Percentiles rank a stretch among this genome's conserved stretches.
Evolutionary conservation across 75 land plant species (phyloP).

Genomic region (Sequoia sempervirens): DNA sequence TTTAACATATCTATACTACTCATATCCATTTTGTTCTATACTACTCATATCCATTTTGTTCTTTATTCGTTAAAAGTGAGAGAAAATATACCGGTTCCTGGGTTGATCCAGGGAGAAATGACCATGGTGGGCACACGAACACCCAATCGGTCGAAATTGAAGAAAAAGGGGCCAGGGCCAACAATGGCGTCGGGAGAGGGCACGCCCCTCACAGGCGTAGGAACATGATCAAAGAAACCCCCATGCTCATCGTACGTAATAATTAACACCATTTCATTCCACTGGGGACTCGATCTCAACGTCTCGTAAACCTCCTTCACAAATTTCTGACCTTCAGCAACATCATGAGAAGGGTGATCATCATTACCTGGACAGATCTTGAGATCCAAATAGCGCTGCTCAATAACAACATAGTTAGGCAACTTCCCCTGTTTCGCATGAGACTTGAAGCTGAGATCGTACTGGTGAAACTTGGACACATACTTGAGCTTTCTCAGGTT

Average conservation of each 20-base stretch:
- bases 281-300: slow-evolving; percentile 67
- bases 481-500: slow-evolving; percentile 50
- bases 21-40: no score
- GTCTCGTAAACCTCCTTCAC: slow-evolving; percentile 87
- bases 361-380: slow-evolving; percentile 44
- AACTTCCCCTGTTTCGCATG: slow-evolving; percentile 54
- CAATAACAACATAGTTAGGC: slow-evolving; percentile 77
- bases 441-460: slow-evolving; percentile 42
- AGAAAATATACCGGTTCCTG: slow-evolving; percentile 30
- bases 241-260: slow-evolving; percentile 83
- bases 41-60: no score
- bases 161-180: no score
- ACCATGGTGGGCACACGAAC: slow-evolving; percentile 49
- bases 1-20: no score
- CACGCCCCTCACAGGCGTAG: no score
- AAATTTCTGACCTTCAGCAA: slow-evolving; percentile 70
- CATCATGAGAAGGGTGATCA: slow-evolving; percentile 89
- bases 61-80: no score
- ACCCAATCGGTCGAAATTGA: no score
- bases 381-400: slow-evolving; percentile 71
- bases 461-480: slow-evolving; percentile 47
- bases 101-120: slow-evolving; percentile 71
- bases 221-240: slow-evolving; percentile 81
- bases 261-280: slow-evolving; percentile 57
- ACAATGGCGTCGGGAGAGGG: no score